Evolutionary conservation across 1,139 yeast species (phyloP).

Genomic region (Kodamaea anthophila): DNA sequence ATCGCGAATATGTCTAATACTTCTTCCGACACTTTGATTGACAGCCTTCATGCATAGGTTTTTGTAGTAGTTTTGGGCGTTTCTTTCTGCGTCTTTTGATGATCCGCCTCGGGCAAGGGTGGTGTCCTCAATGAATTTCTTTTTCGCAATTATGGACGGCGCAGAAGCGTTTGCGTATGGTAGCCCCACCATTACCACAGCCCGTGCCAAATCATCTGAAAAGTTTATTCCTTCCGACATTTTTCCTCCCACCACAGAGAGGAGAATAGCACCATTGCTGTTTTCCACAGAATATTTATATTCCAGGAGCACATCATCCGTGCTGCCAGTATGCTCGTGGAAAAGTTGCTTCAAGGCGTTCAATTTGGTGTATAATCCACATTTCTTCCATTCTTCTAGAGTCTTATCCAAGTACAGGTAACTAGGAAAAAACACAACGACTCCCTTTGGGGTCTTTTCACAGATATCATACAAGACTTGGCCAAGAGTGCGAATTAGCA

Average conservation of each 20-base stretch:
- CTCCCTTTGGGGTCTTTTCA: slow-evolving; percentile 59
- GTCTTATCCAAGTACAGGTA: slow-evolving; percentile 61
- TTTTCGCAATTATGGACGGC: slow-evolving; percentile 74
- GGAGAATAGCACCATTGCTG: slow-evolving; percentile 54
- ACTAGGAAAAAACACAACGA: slow-evolving; percentile 82
- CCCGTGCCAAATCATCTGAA: slow-evolving; percentile 79
- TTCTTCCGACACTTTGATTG: slow-evolving; percentile 89
- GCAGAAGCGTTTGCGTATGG: slow-evolving; percentile 86
- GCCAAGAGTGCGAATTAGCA: slow-evolving; percentile 51
- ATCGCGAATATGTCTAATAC: slow-evolving; percentile 79
- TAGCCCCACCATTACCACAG: slow-evolving; percentile 80
- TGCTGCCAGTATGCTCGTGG: slow-evolving; percentile 44
- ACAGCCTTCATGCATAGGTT: slow-evolving; percentile 88
- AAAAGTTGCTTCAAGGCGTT: slow-evolving; percentile 40
- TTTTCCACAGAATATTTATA: slow-evolving; percentile 39
- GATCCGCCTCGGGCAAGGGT: slow-evolving; percentile 37
- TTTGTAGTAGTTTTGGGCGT: slow-evolving; percentile 65
- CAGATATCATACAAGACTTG: slow-evolving; percentile 37
- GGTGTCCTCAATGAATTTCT: slow-evolving; percentile 54
- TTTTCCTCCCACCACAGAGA: slow-evolving; percentile 91
- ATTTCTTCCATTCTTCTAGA: slow-evolving; percentile 44
- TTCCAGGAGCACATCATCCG: slow-evolving; percentile 41
- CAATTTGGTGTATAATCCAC: slow-evolving; percentile 26
- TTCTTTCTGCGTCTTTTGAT: slow-evolving; percentile 32
- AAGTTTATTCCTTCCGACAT: slow-evolving; percentile 94